These are phyloP conservation scores for Candida patagonica DNA, from an alignment of 805 yeast genomes.

Conservation along the genomic window DNA sequence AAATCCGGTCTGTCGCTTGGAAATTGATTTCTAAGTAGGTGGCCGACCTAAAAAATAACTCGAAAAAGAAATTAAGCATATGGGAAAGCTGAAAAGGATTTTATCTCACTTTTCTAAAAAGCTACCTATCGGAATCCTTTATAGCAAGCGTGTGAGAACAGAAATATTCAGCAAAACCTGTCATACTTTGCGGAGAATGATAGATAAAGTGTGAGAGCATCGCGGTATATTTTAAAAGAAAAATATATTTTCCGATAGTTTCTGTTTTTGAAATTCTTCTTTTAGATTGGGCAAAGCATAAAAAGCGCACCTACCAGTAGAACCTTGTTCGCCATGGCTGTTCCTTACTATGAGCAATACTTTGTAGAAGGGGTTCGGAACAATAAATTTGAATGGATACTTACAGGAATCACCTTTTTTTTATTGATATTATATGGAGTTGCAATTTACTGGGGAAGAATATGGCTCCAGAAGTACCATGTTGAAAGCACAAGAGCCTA, in stretches of 20 bases:
- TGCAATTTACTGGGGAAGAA: too few relatives aligned
- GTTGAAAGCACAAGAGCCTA: background rate
- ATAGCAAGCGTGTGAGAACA: too few relatives aligned
- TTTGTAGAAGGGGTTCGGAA: constrained; percentile 33
- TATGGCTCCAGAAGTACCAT: too few relatives aligned
- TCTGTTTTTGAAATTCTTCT: background rate
- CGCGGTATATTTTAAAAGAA: background rate
- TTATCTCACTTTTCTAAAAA: too few relatives aligned
- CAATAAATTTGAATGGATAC: constrained; percentile 32
- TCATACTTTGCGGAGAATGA: background rate
- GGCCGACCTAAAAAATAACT: too few relatives aligned
- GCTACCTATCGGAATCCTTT: too few relatives aligned
- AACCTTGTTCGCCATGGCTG: too few relatives aligned
- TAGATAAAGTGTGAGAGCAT: background rate
- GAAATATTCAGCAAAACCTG: background rate
- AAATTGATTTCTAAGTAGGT: too few relatives aligned
- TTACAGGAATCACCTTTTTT: constrained; percentile 26
- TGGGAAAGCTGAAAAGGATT: too few relatives aligned
- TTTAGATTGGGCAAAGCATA: background rate
- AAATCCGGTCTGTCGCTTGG: too few relatives aligned
- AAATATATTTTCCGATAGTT: background rate
- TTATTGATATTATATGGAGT: constrained; percentile 33
- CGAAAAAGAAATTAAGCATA: too few relatives aligned
- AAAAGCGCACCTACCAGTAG: background rate
- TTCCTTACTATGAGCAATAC: constrained; percentile 33